phyloP scores from a whole-genome alignment of 2,329 filamentous ascomycete genomes.

The Microdochium nivale region DNA sequence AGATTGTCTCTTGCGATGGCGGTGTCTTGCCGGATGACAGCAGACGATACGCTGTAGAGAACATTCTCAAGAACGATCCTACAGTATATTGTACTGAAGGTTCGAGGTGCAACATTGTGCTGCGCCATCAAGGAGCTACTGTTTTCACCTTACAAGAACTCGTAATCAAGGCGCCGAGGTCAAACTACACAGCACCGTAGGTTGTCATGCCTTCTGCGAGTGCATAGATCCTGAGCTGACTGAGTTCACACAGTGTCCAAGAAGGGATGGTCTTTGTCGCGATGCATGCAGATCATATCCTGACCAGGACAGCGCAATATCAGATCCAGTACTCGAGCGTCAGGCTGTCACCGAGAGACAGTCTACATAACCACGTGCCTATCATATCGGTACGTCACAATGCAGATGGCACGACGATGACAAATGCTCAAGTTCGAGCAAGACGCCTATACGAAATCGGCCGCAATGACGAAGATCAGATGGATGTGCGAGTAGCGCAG shows the following conservation, averaged over 20 bases:
- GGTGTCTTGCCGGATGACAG: constrained; percentile 58
- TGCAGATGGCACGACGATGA: constrained; percentile 40
- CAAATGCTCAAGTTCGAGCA: constrained; percentile 31
- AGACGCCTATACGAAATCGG: constrained; percentile 35
- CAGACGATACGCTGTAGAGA: constrained; percentile 59
- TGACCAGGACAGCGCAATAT: constrained; percentile 65
- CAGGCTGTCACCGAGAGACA: constrained; percentile 14
- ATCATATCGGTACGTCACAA: constrained; percentile 45
- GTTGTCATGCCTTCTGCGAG: constrained; percentile 24
- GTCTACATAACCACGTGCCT: constrained; percentile 17
- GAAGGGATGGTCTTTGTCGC: constrained; percentile 89
- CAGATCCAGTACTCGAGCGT: constrained; percentile 52
- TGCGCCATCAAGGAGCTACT: constrained; percentile 72
- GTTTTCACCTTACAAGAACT: constrained; percentile 80
- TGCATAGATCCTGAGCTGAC: constrained; percentile 21
- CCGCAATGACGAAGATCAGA: constrained; percentile 29
- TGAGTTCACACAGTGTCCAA: constrained; percentile 52
- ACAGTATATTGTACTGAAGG: constrained; percentile 87
- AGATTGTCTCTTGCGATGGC: constrained; percentile 83
- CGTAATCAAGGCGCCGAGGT: constrained; percentile 75
- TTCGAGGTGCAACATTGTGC: constrained; percentile 78
- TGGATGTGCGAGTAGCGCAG: constrained; percentile 38
- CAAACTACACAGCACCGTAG: constrained; percentile 80
- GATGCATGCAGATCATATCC: constrained; percentile 72
- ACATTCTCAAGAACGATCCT: constrained; percentile 72